Percentiles rank a stretch among this genome's conserved stretches.
These are phyloP conservation scores for Fomitopsis pulvina DNA, from an alignment of 768 basidiomycete genomes.

Conservation along the genomic window DNA sequence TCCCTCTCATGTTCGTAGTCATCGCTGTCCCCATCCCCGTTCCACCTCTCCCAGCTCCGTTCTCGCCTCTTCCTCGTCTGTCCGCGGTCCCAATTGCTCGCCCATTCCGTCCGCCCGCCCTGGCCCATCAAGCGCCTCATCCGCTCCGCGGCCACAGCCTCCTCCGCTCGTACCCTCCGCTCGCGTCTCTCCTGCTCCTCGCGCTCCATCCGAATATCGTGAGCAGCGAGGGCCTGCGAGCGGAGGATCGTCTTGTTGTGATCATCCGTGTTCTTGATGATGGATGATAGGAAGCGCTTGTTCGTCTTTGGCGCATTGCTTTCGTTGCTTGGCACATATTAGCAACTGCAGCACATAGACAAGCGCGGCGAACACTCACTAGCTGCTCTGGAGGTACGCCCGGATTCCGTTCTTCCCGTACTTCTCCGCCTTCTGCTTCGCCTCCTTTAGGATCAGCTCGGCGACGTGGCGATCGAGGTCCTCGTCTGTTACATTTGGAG, in stretches of 20 bases:
- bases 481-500: conserved; percentile 59
- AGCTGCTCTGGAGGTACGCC: conserved; percentile 55
- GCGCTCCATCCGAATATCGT: conserved; percentile 62
- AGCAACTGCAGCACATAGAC: neutral
- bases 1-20: conserved; percentile 24
- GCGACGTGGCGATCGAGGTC: conserved; percentile 92
- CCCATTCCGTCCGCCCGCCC: conserved; percentile 27
- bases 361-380: conserved; percentile 3
- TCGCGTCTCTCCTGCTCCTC: conserved; percentile 62
- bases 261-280: conserved; percentile 91
- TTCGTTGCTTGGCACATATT: conserved; percentile 41
- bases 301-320: conserved; percentile 72
- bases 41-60: conserved; percentile 46
- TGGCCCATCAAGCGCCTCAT: conserved; percentile 32
- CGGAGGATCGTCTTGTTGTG: conserved; percentile 85
- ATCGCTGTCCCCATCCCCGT: conserved; percentile 34
- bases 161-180: conserved; percentile 61
- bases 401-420: conserved; percentile 74
- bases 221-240: conserved; percentile 64
- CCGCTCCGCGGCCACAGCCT: conserved; percentile 66
- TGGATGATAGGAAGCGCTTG: conserved; percentile 76
- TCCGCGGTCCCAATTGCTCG: conserved; percentile 39
- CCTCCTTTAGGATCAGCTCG: conserved; percentile 86
- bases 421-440: conserved; percentile 81
- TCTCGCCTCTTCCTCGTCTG: conserved; percentile 40